Conservation (phyloP, 768 basidiomycete genomes). For the Scleroderma citrinum region DNA sequence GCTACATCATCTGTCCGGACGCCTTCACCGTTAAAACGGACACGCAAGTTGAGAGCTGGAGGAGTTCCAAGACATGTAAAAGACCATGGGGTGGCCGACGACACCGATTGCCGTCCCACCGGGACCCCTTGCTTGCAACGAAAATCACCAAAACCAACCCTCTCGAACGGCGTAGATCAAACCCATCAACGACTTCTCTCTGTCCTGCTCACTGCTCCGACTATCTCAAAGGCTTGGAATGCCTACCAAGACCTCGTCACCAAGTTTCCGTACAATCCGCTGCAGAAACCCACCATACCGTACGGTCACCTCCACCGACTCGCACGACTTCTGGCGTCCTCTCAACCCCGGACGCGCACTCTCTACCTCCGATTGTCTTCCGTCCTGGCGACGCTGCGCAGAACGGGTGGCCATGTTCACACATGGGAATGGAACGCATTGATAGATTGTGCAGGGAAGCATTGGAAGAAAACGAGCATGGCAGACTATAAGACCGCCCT, state of each 20-base stretch:
- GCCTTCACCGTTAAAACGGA: neutral
- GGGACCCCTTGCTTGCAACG: neutral
- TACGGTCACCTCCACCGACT: conserved; percentile 53
- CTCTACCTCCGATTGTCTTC: conserved; percentile 63
- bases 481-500: conserved; percentile 58
- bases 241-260: conserved; percentile 36
- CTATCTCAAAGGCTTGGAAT: conserved; percentile 35
- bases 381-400: conserved; percentile 54
- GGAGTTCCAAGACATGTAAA: neutral
- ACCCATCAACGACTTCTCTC: conserved; percentile 22
- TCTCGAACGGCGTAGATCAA: conserved; percentile 13
- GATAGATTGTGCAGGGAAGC: conserved; percentile 60
- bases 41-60: neutral
- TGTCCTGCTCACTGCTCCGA: conserved; percentile 29
- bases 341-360: conserved; percentile 50
- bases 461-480: conserved; percentile 51
- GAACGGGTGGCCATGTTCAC: conserved; percentile 47
- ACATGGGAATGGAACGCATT: conserved; percentile 76
- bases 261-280: conserved; percentile 4
- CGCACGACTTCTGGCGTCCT: conserved; percentile 48
- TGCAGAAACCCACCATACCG: conserved; percentile 19
- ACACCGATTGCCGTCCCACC: neutral
- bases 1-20: neutral
- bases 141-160: neutral
- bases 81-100: neutral